These are phyloP conservation scores for Cadophora gregata DNA, from an alignment of 2,329 filamentous ascomycete genomes.

Conservation along the genomic window DNA sequence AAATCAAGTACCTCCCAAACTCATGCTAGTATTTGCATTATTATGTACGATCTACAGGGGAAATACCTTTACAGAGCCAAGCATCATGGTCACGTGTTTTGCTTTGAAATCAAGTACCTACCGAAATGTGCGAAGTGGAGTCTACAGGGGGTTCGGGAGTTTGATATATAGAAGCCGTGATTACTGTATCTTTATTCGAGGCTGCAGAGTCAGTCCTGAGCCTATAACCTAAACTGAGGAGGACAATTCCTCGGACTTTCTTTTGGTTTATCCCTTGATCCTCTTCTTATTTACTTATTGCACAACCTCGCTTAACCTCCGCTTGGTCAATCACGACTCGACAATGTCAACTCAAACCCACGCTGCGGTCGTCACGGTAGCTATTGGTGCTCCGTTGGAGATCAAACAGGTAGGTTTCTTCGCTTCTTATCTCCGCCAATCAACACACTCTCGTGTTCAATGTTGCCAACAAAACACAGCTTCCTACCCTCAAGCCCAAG, in stretches of 20 bases:
- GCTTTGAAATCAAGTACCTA: not conserved
- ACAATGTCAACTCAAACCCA: conserved; percentile 45
- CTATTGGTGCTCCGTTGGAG: conserved; percentile 45
- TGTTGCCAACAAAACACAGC: conserved; percentile 13
- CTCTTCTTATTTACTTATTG: not conserved
- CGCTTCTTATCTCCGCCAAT: not conserved
- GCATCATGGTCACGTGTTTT: not conserved
- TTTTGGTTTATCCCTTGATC: not conserved
- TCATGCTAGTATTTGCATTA: too few relatives aligned
- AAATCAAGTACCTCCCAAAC: too few relatives aligned
- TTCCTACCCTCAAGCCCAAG: conserved; percentile 40
- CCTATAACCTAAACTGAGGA: too few relatives aligned
- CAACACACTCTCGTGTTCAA: not conserved
- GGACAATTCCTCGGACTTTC: not conserved
- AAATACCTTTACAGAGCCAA: not conserved
- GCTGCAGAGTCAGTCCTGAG: too few relatives aligned
- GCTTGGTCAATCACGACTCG: not conserved
- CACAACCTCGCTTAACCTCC: not conserved
- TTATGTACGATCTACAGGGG: not conserved
- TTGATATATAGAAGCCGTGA: not conserved
- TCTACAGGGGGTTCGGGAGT: not conserved
- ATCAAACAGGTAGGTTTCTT: conserved; percentile 36
- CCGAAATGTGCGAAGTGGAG: not conserved
- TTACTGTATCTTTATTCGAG: not conserved
- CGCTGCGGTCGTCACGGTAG: conserved; percentile 49